Conservation (phyloP, 2,329 filamentous ascomycete species). For the Monosporascus sp. region DNA sequence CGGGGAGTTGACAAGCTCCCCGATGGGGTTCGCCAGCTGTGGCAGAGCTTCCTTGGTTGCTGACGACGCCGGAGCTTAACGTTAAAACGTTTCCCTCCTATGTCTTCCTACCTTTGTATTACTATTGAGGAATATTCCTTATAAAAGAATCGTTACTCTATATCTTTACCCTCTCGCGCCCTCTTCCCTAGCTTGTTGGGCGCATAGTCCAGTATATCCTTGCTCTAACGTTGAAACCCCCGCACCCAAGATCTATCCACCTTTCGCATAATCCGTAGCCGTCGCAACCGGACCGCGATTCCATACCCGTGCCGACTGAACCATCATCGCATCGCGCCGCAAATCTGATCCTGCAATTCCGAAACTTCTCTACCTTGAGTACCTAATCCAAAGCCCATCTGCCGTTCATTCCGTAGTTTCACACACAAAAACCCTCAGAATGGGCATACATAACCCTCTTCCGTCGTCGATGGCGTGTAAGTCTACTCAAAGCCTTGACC, state of each 20-base stretch:
- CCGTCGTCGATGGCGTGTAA: constrained; percentile 65
- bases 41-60: neutral
- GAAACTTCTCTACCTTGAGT: neutral
- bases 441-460: constrained; percentile 64
- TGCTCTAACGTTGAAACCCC: neutral
- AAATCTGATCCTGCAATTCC: neutral
- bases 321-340: neutral
- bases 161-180: too few species aligned
- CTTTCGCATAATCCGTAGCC: neutral
- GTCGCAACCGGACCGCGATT: neutral
- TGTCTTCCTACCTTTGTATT: neutral
- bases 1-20: neutral
- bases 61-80: neutral
- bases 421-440: constrained; percentile 25
- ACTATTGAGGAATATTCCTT: too few species aligned
- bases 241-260: neutral
- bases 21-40: neutral
- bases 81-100: neutral
- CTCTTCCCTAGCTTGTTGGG: too few species aligned
- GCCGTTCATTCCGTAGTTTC: neutral
- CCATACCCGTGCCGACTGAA: neutral
- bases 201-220: neutral
- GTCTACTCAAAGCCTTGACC: constrained; percentile 26
- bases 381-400: neutral
- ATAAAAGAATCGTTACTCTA: too few species aligned